A percentile compares a stretch with the other conserved stretches of the same genome.
Evolutionary conservation across 768 basidiomycete genomes (phyloP).

Genomic region (Piloderma croceum): DNA sequence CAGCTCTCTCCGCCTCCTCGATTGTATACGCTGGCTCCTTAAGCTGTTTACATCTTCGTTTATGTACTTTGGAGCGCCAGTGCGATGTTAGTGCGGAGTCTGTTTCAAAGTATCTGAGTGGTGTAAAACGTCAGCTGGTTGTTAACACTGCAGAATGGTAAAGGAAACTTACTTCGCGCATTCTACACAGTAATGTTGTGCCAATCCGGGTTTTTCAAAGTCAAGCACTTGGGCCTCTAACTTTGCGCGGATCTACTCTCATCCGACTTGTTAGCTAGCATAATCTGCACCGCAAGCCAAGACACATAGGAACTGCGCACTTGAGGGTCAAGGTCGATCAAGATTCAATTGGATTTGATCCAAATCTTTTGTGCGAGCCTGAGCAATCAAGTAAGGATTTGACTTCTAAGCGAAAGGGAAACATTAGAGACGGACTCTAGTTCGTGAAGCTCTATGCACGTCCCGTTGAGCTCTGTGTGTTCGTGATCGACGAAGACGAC

Average conservation of each 20-base stretch:
- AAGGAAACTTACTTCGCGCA: conserved; percentile 72
- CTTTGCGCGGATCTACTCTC: conserved; percentile 59
- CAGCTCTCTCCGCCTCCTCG: conserved; percentile 86
- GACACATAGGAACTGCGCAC: conserved; percentile 31
- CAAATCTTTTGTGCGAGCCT: conserved; percentile 78
- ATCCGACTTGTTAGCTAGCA: too few species aligned
- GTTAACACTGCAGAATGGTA: not conserved
- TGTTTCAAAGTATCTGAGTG: conserved; percentile 82
- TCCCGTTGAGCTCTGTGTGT: conserved; percentile 84
- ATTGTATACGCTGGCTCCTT: conserved; percentile 87
- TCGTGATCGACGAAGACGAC: conserved; percentile 76
- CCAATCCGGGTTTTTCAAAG: conserved; percentile 85
- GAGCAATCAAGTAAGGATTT: too few species aligned
- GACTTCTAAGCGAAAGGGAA: conserved; percentile 4
- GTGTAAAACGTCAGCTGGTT: not conserved
- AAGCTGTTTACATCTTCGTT: conserved; percentile 77
- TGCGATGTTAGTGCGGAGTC: conserved; percentile 78
- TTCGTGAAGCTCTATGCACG: conserved; percentile 82
- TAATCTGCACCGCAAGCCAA: too few species aligned
- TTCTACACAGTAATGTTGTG: conserved; percentile 95
- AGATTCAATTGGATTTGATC: conserved; percentile 95
- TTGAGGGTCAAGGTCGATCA: conserved; percentile 81
- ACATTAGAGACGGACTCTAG: conserved; percentile 46
- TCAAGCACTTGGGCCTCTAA: conserved; percentile 84
- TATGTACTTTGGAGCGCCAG: conserved; percentile 87